phyloP scores from a whole-genome alignment of 768 basidiomycete species.

The Tulasnella sp. region DNA sequence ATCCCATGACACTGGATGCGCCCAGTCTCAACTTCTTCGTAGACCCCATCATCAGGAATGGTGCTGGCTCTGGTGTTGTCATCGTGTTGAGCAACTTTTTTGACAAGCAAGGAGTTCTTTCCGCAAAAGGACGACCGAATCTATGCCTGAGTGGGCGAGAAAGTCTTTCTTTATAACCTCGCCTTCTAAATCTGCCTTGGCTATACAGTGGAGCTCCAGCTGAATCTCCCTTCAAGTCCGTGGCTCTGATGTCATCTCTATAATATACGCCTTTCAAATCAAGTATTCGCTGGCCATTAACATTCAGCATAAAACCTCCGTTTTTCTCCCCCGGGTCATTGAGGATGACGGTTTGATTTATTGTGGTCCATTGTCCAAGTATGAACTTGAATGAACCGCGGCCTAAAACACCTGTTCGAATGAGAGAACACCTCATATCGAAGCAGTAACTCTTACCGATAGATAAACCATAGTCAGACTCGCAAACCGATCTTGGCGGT shows the following conservation, averaged over 20 bases:
- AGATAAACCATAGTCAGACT: constrained; percentile 55
- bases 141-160: neutral
- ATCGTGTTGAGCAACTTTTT: neutral
- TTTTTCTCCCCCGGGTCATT: constrained; percentile 64
- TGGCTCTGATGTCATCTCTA: constrained; percentile 29
- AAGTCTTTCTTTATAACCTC: neutral
- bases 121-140: constrained; percentile 6
- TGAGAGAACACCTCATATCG: neutral
- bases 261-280: constrained; percentile 48
- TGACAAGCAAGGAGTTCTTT: constrained; percentile 17
- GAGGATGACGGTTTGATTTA: constrained; percentile 53
- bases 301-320: constrained; percentile 49
- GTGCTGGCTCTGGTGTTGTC: neutral
- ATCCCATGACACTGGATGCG: no score
- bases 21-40: no score
- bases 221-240: constrained; percentile 2
- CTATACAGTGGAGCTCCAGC: neutral
- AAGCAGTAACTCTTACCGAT: constrained; percentile 31
- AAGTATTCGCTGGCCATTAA: constrained; percentile 47
- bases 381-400: constrained; percentile 55
- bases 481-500: constrained; percentile 46
- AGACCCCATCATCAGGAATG: no score
- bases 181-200: neutral
- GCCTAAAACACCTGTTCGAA: neutral
- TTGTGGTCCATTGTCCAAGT: constrained; percentile 54